phyloP scores from a whole-genome alignment of 1,284 basidiomycete genomes.

The Jaminaea rosea region DNA sequence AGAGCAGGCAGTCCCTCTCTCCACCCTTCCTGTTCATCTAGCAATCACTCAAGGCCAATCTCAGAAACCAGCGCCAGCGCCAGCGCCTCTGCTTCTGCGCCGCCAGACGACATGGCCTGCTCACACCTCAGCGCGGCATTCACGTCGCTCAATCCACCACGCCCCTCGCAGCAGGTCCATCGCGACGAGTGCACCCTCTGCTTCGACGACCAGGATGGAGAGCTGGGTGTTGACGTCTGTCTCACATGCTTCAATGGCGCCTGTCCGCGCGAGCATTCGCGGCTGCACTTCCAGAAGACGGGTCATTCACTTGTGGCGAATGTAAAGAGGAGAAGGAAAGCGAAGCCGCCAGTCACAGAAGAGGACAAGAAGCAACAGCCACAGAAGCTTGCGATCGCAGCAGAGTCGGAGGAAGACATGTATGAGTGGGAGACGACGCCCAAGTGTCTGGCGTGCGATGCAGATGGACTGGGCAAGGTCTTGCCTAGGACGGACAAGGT shows the following conservation, averaged over 20 bases:
- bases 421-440: constrained; percentile 64
- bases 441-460: constrained; percentile 61
- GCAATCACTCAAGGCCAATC: neutral
- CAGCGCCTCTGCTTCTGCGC: neutral
- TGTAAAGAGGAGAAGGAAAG: constrained; percentile 66
- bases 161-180: constrained; percentile 52
- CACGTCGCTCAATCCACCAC: constrained; percentile 21
- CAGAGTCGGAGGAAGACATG: constrained; percentile 79
- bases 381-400: constrained; percentile 74
- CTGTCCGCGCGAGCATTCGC: constrained; percentile 35
- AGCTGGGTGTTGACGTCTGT: constrained; percentile 75
- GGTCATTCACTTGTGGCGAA: constrained; percentile 73
- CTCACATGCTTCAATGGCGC: constrained; percentile 83
- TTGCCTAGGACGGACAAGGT: constrained; percentile 50
- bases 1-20: neutral
- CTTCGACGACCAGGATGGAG: constrained; percentile 76
- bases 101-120: constrained; percentile 21
- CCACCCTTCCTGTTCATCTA: neutral
- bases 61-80: neutral
- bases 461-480: constrained; percentile 50
- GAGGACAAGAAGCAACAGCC: constrained; percentile 53
- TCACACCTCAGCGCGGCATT: constrained; percentile 30
- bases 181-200: constrained; percentile 89
- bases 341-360: constrained; percentile 56
- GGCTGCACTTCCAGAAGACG: constrained; percentile 47